phyloP scores from a whole-genome alignment of 2,329 filamentous ascomycete genomes.

The Venturia nashicola region DNA sequence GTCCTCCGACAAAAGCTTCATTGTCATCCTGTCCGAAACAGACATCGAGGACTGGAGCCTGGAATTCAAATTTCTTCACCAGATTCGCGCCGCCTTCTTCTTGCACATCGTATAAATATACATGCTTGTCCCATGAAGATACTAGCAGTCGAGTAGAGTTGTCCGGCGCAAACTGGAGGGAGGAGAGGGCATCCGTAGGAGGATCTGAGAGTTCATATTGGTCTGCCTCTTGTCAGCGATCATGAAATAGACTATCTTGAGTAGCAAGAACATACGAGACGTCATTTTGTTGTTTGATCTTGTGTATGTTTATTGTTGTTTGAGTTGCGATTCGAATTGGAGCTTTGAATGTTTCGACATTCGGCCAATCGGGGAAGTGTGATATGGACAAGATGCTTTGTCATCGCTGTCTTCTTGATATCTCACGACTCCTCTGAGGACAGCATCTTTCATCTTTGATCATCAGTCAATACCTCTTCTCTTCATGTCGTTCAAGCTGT shows the following conservation, averaged over 20 bases:
- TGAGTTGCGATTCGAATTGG: no score
- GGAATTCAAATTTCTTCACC: slow-evolving; percentile 63
- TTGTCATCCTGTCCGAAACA: slow-evolving; percentile 72
- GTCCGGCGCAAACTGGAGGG: slow-evolving; percentile 70
- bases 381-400: background rate
- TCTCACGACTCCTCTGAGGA: no score
- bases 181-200: slow-evolving; percentile 76
- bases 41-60: slow-evolving; percentile 77
- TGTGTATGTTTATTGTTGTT: background rate
- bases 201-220: slow-evolving; percentile 77
- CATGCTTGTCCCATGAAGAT: slow-evolving; percentile 85
- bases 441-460: no score
- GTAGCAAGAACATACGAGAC: background rate
- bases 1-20: slow-evolving; percentile 73
- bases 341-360: background rate
- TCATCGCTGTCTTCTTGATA: no score
- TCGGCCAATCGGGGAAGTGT: background rate
- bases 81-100: slow-evolving; percentile 49
- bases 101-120: slow-evolving; percentile 74
- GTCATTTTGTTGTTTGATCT: background rate
- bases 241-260: background rate
- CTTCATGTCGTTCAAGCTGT: no score
- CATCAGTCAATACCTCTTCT: no score
- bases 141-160: slow-evolving; percentile 70
- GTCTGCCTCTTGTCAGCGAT: background rate